phyloP scores from a whole-genome alignment of 345 rosid genomes.

The Eutrema yunnanense region DNA sequence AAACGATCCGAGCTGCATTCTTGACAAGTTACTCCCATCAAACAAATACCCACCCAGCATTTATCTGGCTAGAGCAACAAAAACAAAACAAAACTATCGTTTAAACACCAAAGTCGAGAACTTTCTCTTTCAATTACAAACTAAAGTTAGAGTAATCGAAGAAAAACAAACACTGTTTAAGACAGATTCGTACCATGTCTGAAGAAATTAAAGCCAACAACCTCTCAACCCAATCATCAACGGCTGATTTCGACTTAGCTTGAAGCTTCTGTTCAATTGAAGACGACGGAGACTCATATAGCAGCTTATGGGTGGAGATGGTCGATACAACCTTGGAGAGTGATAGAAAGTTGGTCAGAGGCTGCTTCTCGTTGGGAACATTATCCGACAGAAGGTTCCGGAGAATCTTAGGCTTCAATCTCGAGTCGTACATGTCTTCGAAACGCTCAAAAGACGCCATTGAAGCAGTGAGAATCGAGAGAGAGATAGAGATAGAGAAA shows the following conservation, averaged over 20 bases:
- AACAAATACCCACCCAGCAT: slow-evolving; percentile 72
- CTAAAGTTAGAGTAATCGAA: neutral
- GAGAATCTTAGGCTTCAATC: slow-evolving; percentile 59
- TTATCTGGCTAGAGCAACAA: slow-evolving; percentile 61
- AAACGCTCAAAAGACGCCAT: slow-evolving; percentile 43
- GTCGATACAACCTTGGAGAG: slow-evolving; percentile 42
- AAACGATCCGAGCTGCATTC: slow-evolving; percentile 73
- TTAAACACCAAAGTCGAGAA: neutral
- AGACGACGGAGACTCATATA: slow-evolving; percentile 39
- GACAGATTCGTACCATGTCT: slow-evolving; percentile 40
- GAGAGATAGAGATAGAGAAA: neutral
- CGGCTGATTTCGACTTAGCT: slow-evolving; percentile 50
- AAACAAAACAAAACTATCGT: neutral
- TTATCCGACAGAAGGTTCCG: slow-evolving; percentile 43
- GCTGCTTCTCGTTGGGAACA: slow-evolving; percentile 58
- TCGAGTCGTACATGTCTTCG: slow-evolving; percentile 43
- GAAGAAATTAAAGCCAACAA: slow-evolving; percentile 42
- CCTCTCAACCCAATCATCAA: slow-evolving; percentile 63
- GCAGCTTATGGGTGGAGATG: slow-evolving; percentile 43
- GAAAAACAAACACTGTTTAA: neutral
- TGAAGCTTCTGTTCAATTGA: slow-evolving; percentile 33
- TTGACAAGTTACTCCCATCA: slow-evolving; percentile 71
- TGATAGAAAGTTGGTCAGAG: slow-evolving; percentile 29
- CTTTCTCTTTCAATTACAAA: neutral
- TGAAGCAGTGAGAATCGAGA: slow-evolving; percentile 1